These are phyloP conservation scores for Xylogone sp. DNA, from an alignment of 2,329 filamentous ascomycete genomes.

Conservation along the genomic window DNA sequence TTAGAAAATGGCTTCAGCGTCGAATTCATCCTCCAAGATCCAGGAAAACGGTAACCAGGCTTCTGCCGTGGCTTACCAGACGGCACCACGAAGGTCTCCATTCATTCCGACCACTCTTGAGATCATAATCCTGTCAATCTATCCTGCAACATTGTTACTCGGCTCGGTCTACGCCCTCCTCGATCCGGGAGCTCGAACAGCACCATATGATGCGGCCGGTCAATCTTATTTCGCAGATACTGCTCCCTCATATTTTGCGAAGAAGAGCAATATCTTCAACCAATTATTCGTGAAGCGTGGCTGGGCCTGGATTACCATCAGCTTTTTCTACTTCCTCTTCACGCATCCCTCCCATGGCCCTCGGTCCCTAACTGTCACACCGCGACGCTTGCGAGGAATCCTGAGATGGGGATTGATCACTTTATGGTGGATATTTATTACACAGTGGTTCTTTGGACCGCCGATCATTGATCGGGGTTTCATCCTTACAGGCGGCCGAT, in stretches of 20 bases:
- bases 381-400: constrained; percentile 52
- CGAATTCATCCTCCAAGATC: constrained; percentile 7
- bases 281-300: constrained; percentile 90
- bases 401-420: constrained; percentile 72
- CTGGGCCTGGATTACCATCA: constrained; percentile 84
- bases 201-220: constrained; percentile 50
- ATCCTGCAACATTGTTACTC: constrained; percentile 74
- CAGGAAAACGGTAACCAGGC: background rate
- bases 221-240: constrained; percentile 60
- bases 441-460: constrained; percentile 96
- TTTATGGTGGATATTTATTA: constrained; percentile 76
- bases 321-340: constrained; percentile 66
- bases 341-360: constrained; percentile 58
- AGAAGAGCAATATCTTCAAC: constrained; percentile 92
- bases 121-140: constrained; percentile 59
- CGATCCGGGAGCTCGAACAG: background rate
- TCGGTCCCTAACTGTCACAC: constrained; percentile 36
- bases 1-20: constrained; percentile 16
- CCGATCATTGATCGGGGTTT: constrained; percentile 88
- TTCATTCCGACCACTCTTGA: constrained; percentile 70
- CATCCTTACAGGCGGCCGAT: constrained; percentile 80
- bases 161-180: constrained; percentile 78
- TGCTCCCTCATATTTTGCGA: constrained; percentile 84
- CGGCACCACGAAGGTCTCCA: constrained; percentile 37
- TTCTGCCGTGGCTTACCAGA: constrained; percentile 9